phyloP scores from a whole-genome alignment of 768 basidiomycete species.

The Suillus paluster region DNA sequence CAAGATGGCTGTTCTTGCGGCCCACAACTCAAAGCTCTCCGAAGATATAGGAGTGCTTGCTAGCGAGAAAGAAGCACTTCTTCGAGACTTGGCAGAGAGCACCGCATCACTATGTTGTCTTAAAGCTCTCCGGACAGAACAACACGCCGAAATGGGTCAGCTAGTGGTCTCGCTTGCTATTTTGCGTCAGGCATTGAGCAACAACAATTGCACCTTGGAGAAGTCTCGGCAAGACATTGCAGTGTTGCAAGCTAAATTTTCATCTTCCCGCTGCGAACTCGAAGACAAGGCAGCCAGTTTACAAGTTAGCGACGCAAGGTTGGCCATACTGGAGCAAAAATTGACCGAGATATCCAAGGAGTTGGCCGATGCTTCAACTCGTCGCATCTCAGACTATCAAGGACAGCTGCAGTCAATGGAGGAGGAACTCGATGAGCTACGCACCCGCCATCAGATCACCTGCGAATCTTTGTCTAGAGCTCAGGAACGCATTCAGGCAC shows the following conservation, averaged over 20 bases:
- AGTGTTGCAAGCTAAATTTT: constrained; percentile 24
- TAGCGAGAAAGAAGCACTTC: constrained; percentile 1
- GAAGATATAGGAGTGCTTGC: constrained; percentile 20
- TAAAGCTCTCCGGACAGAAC: constrained; percentile 13
- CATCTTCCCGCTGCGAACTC: constrained; percentile 19
- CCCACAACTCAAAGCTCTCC: constrained; percentile 19
- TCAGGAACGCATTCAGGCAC: constrained; percentile 11
- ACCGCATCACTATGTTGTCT: constrained; percentile 14
- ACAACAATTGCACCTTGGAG: constrained; percentile 18
- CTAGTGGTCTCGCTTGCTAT: constrained; percentile 28
- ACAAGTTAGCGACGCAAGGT: constrained; percentile 15
- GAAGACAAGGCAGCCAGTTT: constrained; percentile 11
- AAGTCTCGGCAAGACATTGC: constrained; percentile 8
- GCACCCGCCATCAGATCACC: constrained; percentile 1
- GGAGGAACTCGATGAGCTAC: constrained; percentile 10
- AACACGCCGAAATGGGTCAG: constrained; percentile 18
- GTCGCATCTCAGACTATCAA: constrained; percentile 11
- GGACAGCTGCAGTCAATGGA: constrained; percentile 3
- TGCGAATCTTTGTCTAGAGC: constrained; percentile 10
- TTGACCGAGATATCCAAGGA: constrained; percentile 12
- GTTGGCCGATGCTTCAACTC: not conserved
- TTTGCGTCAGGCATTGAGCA: constrained; percentile 22
- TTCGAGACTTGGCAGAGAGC: not conserved
- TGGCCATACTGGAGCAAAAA: constrained; percentile 14
- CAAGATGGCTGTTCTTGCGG: constrained; percentile 20